Conservation (phyloP, 495 filamentous ascomycete genomes). For the Penicillium riverlandense region DNA sequence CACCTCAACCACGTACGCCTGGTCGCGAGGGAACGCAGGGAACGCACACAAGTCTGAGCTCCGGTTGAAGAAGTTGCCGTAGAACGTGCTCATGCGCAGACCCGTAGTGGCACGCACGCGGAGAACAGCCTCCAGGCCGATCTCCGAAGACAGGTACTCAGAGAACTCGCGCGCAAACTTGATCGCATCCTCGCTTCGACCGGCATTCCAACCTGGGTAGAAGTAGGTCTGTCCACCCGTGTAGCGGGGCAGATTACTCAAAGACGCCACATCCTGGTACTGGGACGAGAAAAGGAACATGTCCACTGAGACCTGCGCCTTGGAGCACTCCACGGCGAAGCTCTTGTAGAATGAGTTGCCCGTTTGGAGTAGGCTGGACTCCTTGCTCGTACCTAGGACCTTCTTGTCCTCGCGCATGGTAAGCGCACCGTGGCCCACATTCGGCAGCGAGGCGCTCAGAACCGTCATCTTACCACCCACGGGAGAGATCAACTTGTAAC, state of each 20-base stretch:
- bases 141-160: slow-evolving; percentile 90
- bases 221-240: slow-evolving; percentile 98
- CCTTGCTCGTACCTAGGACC: slow-evolving; percentile 87
- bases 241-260: slow-evolving; percentile 90
- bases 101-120: slow-evolving; percentile 93
- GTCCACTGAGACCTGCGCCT: slow-evolving; percentile 96
- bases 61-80: slow-evolving; percentile 98
- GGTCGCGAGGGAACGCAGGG: slow-evolving; percentile 94
- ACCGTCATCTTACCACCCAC: slow-evolving; percentile 93
- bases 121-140: slow-evolving; percentile 92
- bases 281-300: slow-evolving; percentile 98
- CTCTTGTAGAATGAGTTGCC: slow-evolving; percentile 97
- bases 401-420: slow-evolving; percentile 97
- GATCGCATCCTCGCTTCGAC: slow-evolving; percentile 85
- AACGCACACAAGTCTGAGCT: slow-evolving; percentile 96
- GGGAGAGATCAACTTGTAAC: slow-evolving; percentile 89
- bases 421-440: slow-evolving; percentile 80
- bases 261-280: slow-evolving; percentile 93
- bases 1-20: slow-evolving; percentile 97
- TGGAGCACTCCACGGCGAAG: slow-evolving; percentile 97
- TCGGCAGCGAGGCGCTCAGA: slow-evolving; percentile 83
- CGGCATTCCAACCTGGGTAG: slow-evolving; percentile 97
- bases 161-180: slow-evolving; percentile 97
- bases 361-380: slow-evolving; percentile 79
- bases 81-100: slow-evolving; percentile 93